Base-by-base conservation (phyloP, 2,329 filamentous ascomycete species). In the Penicillium polonicum region DNA sequence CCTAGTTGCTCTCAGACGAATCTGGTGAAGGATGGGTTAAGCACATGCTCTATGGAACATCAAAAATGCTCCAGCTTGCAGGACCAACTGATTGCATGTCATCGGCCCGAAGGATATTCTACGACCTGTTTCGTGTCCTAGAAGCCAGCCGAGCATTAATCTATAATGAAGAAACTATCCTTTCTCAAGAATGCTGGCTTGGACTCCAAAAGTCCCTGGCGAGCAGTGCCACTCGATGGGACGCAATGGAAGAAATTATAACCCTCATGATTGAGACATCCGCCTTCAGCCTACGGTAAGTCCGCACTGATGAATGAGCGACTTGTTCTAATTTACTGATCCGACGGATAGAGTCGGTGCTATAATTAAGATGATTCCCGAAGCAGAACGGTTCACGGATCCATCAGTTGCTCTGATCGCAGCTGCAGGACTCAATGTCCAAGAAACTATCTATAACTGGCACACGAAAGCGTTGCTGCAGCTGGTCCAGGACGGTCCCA, bases 1-100 rank as follows among this genome's bases (percentile, higher is more conserved):
- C 2, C 13, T 44, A 57, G 55, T 27, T 57, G 15, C 50, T 57
- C 19, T 39, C 36, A 7, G 55, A 57, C 21, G 13, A 31, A 25
- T 54, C 55, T 0, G 55, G 55, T 7, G 50, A 57, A 19, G 55
- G 55, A 2, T 57, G 55, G 55, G 55, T 51, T 5, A 57, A 53
- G 33, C 55, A 57, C 4, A 60, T 48, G 55, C 39, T 52, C 29
- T 52, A 53, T 46, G 55, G 59, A 31, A 57, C 51, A 52, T 48
- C 50, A 39, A 48, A 38, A 43, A 55, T 60, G 27, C 35, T 60
- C 4, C 55, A 59, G 36, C 45, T 50, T 12, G 23, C 36, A 25
- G 55, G 55, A 35, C 55, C 49, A 53, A 48, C 42, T 27, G 21
- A 10, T 19, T 48, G 41, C 25, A 53, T 53, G 48, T 52, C 49